These are phyloP conservation scores for Magnaporthales sp. DNA, from an alignment of 2,329 filamentous ascomycete species.

Conservation along the genomic window DNA sequence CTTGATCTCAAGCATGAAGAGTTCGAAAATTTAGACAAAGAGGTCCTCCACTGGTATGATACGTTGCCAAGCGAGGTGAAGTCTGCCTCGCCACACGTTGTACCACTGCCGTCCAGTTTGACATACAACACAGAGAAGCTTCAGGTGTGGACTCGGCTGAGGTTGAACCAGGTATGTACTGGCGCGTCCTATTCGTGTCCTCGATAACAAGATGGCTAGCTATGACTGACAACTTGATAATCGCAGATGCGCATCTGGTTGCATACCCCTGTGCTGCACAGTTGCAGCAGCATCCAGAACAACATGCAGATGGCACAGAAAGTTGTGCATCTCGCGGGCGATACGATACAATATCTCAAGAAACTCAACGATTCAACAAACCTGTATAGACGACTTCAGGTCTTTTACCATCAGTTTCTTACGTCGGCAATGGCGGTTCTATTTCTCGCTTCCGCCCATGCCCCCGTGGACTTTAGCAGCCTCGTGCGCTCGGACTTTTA, in stretches of 20 bases:
- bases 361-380: conserved; percentile 64
- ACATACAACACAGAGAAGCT: conserved; percentile 64
- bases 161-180: conserved; percentile 4
- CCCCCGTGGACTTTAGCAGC: conserved; percentile 61
- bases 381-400: conserved; percentile 62
- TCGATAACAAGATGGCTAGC: not conserved
- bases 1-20: conserved; percentile 62
- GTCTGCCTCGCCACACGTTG: conserved; percentile 51
- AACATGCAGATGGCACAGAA: conserved; percentile 66
- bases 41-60: conserved; percentile 82
- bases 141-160: conserved; percentile 75
- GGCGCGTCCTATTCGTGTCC: conserved; percentile 7
- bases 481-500: conserved; percentile 69
- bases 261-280: conserved; percentile 80
- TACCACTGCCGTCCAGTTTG: conserved; percentile 39
- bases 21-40: conserved; percentile 72
- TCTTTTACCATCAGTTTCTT: conserved; percentile 75
- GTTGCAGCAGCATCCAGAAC: conserved; percentile 70
- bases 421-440: conserved; percentile 66
- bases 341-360: conserved; percentile 64
- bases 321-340: conserved; percentile 66
- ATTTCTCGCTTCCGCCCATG: conserved; percentile 69
- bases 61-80: conserved; percentile 54
- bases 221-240: too few relatives aligned
- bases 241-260: conserved; percentile 71